phyloP scores from a whole-genome alignment of 371 early-diverging fungal genomes.

The Rhizomucor pusillus region DNA sequence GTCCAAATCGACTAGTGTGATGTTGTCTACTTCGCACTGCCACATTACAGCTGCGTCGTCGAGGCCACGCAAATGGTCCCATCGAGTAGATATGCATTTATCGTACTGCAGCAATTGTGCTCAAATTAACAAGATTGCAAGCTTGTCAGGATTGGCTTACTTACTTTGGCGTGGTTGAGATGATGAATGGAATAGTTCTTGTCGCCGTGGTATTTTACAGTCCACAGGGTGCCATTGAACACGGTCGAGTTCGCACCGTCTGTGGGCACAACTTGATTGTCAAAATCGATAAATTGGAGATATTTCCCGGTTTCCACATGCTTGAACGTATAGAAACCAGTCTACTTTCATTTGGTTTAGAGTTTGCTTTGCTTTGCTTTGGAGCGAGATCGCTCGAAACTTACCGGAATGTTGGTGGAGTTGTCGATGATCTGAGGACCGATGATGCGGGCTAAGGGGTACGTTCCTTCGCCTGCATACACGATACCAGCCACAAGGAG shows the following conservation, averaged over 20 bases:
- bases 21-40: constrained; percentile 34
- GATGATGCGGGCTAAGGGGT: constrained; percentile 16
- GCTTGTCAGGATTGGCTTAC: not conserved
- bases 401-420: constrained; percentile 29
- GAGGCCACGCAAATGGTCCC: constrained; percentile 27
- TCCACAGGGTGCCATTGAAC: constrained; percentile 30
- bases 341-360: constrained; percentile 9
- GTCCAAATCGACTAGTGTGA: constrained; percentile 18
- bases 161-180: constrained; percentile 19
- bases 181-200: constrained; percentile 32
- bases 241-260: constrained; percentile 29
- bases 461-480: constrained; percentile 26
- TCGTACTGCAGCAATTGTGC: constrained; percentile 15
- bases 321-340: constrained; percentile 29
- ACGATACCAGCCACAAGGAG: not conserved
- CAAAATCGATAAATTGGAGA: constrained; percentile 27
- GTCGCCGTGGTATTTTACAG: constrained; percentile 32
- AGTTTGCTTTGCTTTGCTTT: not conserved
- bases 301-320: constrained; percentile 30
- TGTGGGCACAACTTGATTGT: constrained; percentile 28
- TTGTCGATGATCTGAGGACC: constrained; percentile 30
- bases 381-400: not conserved
- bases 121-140: no score
- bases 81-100: constrained; percentile 34
- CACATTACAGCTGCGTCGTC: constrained; percentile 33